phyloP scores from a whole-genome alignment of 768 basidiomycete species.

The Boletus subparvulus region DNA sequence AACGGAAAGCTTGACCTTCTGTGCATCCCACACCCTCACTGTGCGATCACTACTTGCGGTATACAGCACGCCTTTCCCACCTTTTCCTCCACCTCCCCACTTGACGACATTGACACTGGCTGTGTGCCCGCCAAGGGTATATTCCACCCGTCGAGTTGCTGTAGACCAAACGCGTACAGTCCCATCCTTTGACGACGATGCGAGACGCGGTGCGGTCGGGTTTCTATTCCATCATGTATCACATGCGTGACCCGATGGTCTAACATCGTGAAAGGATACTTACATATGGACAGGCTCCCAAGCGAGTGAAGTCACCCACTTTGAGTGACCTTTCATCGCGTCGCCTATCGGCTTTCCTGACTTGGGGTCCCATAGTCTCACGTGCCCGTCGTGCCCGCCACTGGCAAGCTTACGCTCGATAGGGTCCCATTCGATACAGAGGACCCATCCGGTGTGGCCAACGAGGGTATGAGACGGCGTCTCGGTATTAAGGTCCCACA shows the following conservation, averaged over 20 bases:
- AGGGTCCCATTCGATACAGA: slow-evolving; percentile 97
- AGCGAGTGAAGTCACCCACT: slow-evolving; percentile 93
- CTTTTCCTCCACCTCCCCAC: slow-evolving; percentile 87
- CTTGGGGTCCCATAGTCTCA: slow-evolving; percentile 92
- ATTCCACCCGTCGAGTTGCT: slow-evolving; percentile 67
- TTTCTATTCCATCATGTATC: slow-evolving; percentile 50
- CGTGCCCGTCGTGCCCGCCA: slow-evolving; percentile 92
- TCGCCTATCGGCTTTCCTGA: slow-evolving; percentile 87
- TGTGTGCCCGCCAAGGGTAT: slow-evolving; percentile 88
- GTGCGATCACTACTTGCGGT: slow-evolving; percentile 95
- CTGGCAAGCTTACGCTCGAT: slow-evolving; percentile 88
- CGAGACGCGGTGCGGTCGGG: slow-evolving; percentile 73
- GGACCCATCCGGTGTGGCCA: slow-evolving; percentile 94
- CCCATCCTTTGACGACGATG: slow-evolving; percentile 94
- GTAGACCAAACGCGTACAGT: slow-evolving; percentile 95
- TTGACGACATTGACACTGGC: slow-evolving; percentile 93
- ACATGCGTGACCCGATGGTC: background rate
- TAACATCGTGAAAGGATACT: slow-evolving; percentile 25
- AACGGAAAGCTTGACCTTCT: slow-evolving; percentile 48
- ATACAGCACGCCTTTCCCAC: slow-evolving; percentile 73
- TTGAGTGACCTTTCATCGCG: slow-evolving; percentile 87
- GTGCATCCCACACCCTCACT: slow-evolving; percentile 92
- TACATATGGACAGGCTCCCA: slow-evolving; percentile 97
- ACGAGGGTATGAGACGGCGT: slow-evolving; percentile 82
- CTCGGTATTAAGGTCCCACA: slow-evolving; percentile 95